Percentiles rank a stretch among this genome's conserved stretches.
Conservation (phyloP, 805 yeast species). For the Myxozyma geophila region DNA sequence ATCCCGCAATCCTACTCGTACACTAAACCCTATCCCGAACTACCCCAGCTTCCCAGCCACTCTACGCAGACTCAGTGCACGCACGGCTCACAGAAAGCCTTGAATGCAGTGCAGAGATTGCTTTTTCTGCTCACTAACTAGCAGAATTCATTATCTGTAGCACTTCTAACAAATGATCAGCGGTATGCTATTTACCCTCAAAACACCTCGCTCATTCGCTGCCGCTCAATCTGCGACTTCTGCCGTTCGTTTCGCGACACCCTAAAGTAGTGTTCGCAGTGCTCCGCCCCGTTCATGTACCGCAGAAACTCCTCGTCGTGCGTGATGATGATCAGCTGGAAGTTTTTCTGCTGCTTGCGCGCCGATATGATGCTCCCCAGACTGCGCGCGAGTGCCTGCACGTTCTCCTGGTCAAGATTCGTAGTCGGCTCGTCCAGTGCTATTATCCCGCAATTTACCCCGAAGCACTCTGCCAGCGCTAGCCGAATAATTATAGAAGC, state of each 20-base stretch:
- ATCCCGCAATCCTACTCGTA: neutral
- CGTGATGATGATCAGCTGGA: conserved; percentile 92
- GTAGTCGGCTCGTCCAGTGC: conserved; percentile 99
- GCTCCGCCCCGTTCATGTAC: conserved; percentile 81
- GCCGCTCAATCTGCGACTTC: conserved; percentile 71
- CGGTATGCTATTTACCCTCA: neutral
- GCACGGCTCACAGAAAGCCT: neutral
- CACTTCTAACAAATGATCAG: too few species aligned
- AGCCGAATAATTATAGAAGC: conserved; percentile 90
- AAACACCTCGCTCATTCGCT: conserved; percentile 30
- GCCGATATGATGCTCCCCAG: conserved; percentile 73
- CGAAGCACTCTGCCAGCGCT: conserved; percentile 94
- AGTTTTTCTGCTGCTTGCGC: conserved; percentile 79
- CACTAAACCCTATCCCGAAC: neutral
- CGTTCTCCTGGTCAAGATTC: conserved; percentile 85
- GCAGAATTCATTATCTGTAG: too few species aligned
- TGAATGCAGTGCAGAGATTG: neutral
- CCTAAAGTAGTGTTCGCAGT: conserved; percentile 84
- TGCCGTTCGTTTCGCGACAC: conserved; percentile 81
- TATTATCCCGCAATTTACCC: conserved; percentile 91
- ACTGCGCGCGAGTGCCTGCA: conserved; percentile 83
- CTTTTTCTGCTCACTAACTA: neutral
- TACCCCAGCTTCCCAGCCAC: neutral
- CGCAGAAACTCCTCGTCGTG: conserved; percentile 92
- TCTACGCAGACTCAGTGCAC: neutral